phyloP scores from a whole-genome alignment of 192 early-diverging fungal species.

The Tieghemiomyces parasiticus region DNA sequence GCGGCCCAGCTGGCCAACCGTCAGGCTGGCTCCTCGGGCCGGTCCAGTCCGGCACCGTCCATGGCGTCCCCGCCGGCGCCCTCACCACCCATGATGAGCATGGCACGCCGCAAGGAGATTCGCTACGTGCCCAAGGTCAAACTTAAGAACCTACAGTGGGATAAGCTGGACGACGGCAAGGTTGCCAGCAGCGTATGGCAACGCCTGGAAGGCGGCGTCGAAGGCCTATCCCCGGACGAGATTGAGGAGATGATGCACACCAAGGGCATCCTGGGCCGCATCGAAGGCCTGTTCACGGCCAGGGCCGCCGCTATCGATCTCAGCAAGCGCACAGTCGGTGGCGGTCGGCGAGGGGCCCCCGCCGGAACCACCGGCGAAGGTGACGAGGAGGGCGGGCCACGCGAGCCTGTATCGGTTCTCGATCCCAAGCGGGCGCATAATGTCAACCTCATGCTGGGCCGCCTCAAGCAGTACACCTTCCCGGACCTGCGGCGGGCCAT shows the following conservation, averaged over 20 bases:
- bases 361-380: conserved; percentile 16
- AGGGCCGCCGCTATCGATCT: conserved; percentile 37
- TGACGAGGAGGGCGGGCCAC: conserved; percentile 18
- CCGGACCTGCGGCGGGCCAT: conserved; percentile 46
- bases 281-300: conserved; percentile 60
- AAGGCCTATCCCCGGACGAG: conserved; percentile 15
- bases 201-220: conserved; percentile 25
- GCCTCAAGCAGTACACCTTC: conserved; percentile 52
- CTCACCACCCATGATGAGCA: conserved; percentile 11
- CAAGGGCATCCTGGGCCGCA: conserved; percentile 42
- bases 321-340: conserved; percentile 16
- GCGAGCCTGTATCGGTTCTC: conserved; percentile 48
- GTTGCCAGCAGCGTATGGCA: conserved; percentile 55
- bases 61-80: not conserved
- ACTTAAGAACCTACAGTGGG: conserved; percentile 63
- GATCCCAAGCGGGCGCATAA: conserved; percentile 55
- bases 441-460: conserved; percentile 35
- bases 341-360: not conserved
- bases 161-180: conserved; percentile 48
- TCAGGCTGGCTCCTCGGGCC: conserved; percentile 8
- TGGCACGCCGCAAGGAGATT: conserved; percentile 42
- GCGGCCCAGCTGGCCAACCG: conserved; percentile 21
- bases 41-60: conserved; percentile 25
- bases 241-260: conserved; percentile 31
- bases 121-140: conserved; percentile 49